Base-by-base conservation (phyloP, 306 rosid species). In the Quercus glauca region DNA sequence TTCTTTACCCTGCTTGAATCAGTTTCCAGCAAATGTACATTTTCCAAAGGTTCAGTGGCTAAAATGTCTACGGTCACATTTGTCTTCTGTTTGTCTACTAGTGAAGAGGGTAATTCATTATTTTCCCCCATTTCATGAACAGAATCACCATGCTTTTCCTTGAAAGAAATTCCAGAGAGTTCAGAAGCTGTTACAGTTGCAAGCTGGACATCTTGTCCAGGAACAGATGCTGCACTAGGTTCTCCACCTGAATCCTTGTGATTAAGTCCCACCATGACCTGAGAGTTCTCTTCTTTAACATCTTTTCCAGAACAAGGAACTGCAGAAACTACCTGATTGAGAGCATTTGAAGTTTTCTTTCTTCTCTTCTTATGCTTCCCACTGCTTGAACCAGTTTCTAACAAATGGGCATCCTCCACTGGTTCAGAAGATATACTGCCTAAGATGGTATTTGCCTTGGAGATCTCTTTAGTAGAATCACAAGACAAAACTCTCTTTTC, bases 271-370 rank as follows among this genome's bases (percentile, higher is more conserved):
- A 80, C 59, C 28, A 41, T 43, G 51, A 20, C 73, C 56, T 72
- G 28, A 69, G 81, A 74, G 61, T 11, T 65, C 84, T 80, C 78
- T 76, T 78, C 80, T 76, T 71, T 75, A 74, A 71, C 75, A 83
- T 73, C 88, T 26, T 78, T 86, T 77, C 73, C 60, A 11, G 85
- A 79, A 76, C 83, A 76, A 81, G 88, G 81, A 80, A 71, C 80
- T 23, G 74, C 81, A 79, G 31, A 26, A 73, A 52, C 65, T 49
- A 5, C 85, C 63, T 79, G 60, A 64, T 74, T 76, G 45, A 68
- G 81, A 64, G 31, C 55, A 74, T 53, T 81, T 55, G 83, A 83
- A 73, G 76, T 76, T 49, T 80, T 83, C 45, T 41, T 78, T 75
- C 73, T 76, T 78, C 29, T 84, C 78, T 82, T 90, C 79, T 3